These are phyloP conservation scores for Neophaeococcomyces aloes DNA, from an alignment of 2,329 filamentous ascomycete species.

Conservation along the genomic window DNA sequence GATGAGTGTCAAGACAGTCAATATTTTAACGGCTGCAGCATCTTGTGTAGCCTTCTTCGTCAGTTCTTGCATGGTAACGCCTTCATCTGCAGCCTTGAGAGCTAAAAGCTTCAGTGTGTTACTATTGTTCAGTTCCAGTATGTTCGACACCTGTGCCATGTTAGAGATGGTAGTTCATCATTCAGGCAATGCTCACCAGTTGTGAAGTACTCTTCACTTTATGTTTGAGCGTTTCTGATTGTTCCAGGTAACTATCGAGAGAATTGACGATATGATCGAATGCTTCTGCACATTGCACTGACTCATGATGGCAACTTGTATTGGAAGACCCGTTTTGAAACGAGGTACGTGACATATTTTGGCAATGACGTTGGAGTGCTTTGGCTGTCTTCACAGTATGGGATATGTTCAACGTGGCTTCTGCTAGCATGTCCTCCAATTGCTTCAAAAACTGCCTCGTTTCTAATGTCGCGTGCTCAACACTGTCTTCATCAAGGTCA, in stretches of 20 bases:
- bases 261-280: background rate
- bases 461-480: background rate
- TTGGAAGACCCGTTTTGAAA: background rate
- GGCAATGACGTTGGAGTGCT: background rate
- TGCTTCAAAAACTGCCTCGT: background rate
- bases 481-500: background rate
- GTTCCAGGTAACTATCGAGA: background rate
- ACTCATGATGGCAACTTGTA: no score
- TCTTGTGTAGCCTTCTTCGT: slow-evolving; percentile 19
- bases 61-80: slow-evolving; percentile 11
- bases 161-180: no score
- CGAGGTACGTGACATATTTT: background rate
- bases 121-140: slow-evolving; percentile 13
- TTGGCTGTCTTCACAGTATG: background rate
- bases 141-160: no score
- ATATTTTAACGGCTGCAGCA: slow-evolving; percentile 18
- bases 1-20: slow-evolving; percentile 20
- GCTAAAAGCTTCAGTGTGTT: slow-evolving; percentile 13
- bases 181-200: background rate
- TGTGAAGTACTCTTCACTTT: background rate
- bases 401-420: background rate
- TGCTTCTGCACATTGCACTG: no score
- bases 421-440: background rate
- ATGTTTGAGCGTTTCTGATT: background rate
- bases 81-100: slow-evolving; percentile 14